These are phyloP conservation scores for Umbilicus rupestris DNA, from an alignment of 164 flowering plant genomes.

Conservation along the genomic window DNA sequence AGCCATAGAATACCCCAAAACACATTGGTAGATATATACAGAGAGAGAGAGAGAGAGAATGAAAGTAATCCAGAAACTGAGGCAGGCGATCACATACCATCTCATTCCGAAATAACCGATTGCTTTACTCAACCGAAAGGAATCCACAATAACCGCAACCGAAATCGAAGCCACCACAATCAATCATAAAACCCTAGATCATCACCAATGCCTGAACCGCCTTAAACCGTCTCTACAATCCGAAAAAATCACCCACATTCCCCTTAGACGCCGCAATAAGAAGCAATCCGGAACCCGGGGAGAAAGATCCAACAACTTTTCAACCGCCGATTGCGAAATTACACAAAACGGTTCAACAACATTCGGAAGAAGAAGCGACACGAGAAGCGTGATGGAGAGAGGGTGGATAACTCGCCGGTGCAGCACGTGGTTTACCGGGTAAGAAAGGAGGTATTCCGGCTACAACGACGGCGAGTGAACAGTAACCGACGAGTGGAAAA, in stretches of 20 bases:
- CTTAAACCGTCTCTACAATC: conserved; percentile 10
- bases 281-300: conserved; percentile 5
- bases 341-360: background rate
- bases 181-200: conserved; percentile 33
- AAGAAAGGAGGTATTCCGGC: conserved; percentile 26
- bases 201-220: conserved; percentile 27
- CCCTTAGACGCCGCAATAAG: conserved; percentile 11
- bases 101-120: conserved; percentile 36
- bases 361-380: background rate
- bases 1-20: background rate
- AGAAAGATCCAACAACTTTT: conserved; percentile 5
- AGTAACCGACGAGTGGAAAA: conserved; percentile 5
- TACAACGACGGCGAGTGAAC: conserved; percentile 12
- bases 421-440: conserved; percentile 12
- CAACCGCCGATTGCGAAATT: conserved; percentile 2
- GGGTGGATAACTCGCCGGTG: conserved; percentile 6
- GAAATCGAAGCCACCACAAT: background rate
- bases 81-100: conserved; percentile 42
- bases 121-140: no score
- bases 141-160: conserved; percentile 8
- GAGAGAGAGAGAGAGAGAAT: background rate
- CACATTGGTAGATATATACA: background rate
- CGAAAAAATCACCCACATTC: conserved; percentile 51
- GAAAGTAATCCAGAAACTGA: background rate
- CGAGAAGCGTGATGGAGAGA: conserved; percentile 14